Conservation (phyloP, 2,329 filamentous ascomycete species). For the Alternaria gansuensis region DNA sequence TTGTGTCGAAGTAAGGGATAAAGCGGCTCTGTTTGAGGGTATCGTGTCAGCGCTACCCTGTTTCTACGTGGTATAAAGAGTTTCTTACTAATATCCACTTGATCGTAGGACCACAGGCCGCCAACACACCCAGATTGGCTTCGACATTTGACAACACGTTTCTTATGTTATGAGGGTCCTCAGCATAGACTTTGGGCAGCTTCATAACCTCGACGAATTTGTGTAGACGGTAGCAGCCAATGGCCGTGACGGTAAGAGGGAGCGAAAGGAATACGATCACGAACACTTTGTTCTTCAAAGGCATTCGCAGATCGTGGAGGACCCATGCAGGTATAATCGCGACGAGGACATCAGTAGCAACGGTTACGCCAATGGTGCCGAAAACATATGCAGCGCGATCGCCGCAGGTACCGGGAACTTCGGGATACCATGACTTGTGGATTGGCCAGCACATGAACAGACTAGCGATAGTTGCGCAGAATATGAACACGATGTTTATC, state of each 20-base stretch:
- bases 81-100: constrained; percentile 24
- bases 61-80: too few species aligned
- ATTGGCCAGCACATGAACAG: constrained; percentile 20
- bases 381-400: constrained; percentile 11
- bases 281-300: constrained; percentile 10
- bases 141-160: constrained; percentile 20
- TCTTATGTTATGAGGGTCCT: constrained; percentile 16
- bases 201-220: constrained; percentile 9
- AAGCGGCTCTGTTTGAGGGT: neutral
- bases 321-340: constrained; percentile 23
- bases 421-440: constrained; percentile 11
- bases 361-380: constrained; percentile 11
- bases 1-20: constrained; percentile 16
- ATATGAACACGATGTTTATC: constrained; percentile 12
- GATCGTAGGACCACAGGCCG: constrained; percentile 18
- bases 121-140: constrained; percentile 19
- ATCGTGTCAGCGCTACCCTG: too few species aligned
- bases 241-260: constrained; percentile 15
- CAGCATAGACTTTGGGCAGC: neutral
- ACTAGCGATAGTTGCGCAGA: constrained; percentile 5
- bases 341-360: constrained; percentile 21
- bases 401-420: constrained; percentile 7
- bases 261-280: constrained; percentile 18
- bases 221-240: constrained; percentile 22
- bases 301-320: constrained; percentile 17